Evolutionary conservation across 345 rosid species (phyloP).

Genomic region (Toxicodendron radicans): DNA sequence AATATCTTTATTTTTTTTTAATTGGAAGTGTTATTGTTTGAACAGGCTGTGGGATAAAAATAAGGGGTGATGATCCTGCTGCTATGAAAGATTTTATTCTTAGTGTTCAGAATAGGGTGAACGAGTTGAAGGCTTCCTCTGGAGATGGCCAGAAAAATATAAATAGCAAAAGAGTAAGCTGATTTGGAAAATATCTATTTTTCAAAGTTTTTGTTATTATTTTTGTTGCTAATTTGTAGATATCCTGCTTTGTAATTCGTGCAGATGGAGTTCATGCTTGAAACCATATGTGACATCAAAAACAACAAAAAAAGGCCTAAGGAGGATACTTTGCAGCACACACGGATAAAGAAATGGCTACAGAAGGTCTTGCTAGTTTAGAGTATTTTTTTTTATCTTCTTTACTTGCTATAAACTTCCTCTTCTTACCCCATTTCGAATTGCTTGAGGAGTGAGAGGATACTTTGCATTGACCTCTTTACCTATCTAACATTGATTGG

Average conservation of each 20-base stretch:
- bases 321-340: slow-evolving; percentile 67
- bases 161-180: slow-evolving; percentile 58
- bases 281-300: slow-evolving; percentile 84
- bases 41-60: slow-evolving; percentile 93
- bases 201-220: slow-evolving; percentile 4
- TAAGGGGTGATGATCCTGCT: slow-evolving; percentile 84
- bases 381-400: neutral
- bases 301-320: slow-evolving; percentile 78
- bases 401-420: neutral
- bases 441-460: neutral
- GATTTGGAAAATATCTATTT: neutral
- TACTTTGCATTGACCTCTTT: slow-evolving; percentile 1
- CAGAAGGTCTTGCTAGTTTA: slow-evolving; percentile 59
- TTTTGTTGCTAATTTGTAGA: slow-evolving; percentile 5
- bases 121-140: slow-evolving; percentile 60
- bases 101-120: slow-evolving; percentile 73
- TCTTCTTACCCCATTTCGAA: neutral
- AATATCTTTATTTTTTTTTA: neutral
- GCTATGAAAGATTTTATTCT: slow-evolving; percentile 82
- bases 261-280: slow-evolving; percentile 98
- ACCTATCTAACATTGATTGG: neutral
- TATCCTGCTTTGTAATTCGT: slow-evolving; percentile 19
- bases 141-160: slow-evolving; percentile 41
- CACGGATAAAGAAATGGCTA: slow-evolving; percentile 89
- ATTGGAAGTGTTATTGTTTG: slow-evolving; percentile 12